phyloP scores from a whole-genome alignment of 2,329 filamentous ascomycete genomes.

The Neonectria coccinea region DNA sequence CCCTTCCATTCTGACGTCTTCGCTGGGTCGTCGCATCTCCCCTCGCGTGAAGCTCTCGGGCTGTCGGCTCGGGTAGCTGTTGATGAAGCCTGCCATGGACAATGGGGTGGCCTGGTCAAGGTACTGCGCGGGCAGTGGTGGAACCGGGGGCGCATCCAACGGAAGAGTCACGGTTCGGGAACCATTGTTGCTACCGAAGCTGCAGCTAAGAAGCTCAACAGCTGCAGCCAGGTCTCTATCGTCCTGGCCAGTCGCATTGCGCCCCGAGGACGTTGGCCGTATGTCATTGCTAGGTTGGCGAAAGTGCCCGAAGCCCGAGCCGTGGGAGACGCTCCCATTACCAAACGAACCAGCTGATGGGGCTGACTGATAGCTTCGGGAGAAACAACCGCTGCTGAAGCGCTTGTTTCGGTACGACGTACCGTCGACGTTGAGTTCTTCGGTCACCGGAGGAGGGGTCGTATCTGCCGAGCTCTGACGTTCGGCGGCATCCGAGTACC shows the following conservation, averaged over 20 bases:
- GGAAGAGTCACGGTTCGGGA: slow-evolving; percentile 73
- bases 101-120: slow-evolving; percentile 70
- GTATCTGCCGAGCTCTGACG: slow-evolving; percentile 89
- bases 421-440: slow-evolving; percentile 68
- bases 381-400: slow-evolving; percentile 70
- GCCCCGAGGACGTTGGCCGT: slow-evolving; percentile 83
- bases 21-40: slow-evolving; percentile 61
- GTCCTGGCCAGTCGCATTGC: slow-evolving; percentile 80
- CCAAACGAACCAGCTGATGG: slow-evolving; percentile 65
- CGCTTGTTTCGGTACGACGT: slow-evolving; percentile 67
- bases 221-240: slow-evolving; percentile 91
- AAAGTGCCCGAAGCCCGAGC: slow-evolving; percentile 67
- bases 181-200: slow-evolving; percentile 81
- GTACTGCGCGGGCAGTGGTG: slow-evolving; percentile 85
- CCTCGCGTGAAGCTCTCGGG: slow-evolving; percentile 75
- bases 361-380: slow-evolving; percentile 84
- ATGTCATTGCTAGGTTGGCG: slow-evolving; percentile 81
- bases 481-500: slow-evolving; percentile 82
- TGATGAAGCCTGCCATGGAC: slow-evolving; percentile 71
- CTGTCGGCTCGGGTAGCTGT: slow-evolving; percentile 70
- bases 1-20: slow-evolving; percentile 77
- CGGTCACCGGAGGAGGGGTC: slow-evolving; percentile 85
- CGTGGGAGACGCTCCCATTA: slow-evolving; percentile 60
- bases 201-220: slow-evolving; percentile 90
- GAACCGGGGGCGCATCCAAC: slow-evolving; percentile 85